phyloP scores from a whole-genome alignment of 305 asterid species.

The Nicotiana rustica region DNA sequence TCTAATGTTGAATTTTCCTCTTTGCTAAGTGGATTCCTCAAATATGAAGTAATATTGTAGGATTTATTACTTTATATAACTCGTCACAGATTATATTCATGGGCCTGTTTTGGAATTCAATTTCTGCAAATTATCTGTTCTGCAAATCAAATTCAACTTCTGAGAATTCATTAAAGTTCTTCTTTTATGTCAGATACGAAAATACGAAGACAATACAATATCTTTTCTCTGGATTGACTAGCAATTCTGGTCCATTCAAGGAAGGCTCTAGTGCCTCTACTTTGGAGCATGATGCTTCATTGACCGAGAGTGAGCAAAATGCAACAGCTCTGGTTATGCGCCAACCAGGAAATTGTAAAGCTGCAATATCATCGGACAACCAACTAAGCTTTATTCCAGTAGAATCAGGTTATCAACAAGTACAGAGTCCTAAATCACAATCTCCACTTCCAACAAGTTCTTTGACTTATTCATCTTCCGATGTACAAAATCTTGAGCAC shows the following conservation, averaged over 20 bases:
- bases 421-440: constrained; percentile 22
- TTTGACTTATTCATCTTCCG: constrained; percentile 33
- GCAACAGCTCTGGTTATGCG: constrained; percentile 30
- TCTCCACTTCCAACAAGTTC: constrained; percentile 34
- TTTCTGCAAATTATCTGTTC: neutral
- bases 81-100: neutral
- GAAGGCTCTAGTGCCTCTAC: constrained; percentile 22
- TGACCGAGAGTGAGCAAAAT: constrained; percentile 29
- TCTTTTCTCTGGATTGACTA: constrained; percentile 33
- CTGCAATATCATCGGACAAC: neutral
- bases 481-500: constrained; percentile 10
- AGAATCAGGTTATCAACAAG: constrained; percentile 30
- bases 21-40: constrained; percentile 17
- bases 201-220: constrained; percentile 20
- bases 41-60: constrained; percentile 25
- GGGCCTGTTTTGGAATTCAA: neutral
- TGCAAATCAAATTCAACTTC: neutral
- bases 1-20: constrained; percentile 10
- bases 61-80: neutral
- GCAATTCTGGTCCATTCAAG: constrained; percentile 27
- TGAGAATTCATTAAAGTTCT: constrained; percentile 7
- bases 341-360: constrained; percentile 18
- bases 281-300: neutral
- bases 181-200: constrained; percentile 30
- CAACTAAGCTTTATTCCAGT: constrained; percentile 20